These are phyloP conservation scores for Fraxinus paxiana DNA, from an alignment of 305 asterid species.

Conservation along the genomic window DNA sequence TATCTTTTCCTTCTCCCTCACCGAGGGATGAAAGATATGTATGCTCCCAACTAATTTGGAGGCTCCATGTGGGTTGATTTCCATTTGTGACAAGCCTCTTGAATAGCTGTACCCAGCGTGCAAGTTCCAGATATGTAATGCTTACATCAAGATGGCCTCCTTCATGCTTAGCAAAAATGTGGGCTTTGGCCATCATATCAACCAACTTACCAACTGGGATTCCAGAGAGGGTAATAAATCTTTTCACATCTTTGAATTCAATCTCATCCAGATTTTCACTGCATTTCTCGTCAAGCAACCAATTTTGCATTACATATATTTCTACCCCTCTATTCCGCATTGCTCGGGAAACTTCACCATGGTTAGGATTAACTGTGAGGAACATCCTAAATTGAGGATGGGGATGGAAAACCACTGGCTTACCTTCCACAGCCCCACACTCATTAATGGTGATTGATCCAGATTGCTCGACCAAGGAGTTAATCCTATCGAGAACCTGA, in stretches of 20 bases:
- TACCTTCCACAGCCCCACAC: constrained; percentile 88
- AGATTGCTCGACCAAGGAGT: constrained; percentile 96
- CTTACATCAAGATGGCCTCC: constrained; percentile 55
- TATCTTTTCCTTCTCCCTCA: constrained; percentile 54
- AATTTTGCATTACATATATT: constrained; percentile 65
- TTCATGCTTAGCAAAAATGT: constrained; percentile 64
- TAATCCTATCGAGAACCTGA: constrained; percentile 97
- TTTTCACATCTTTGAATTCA: constrained; percentile 69
- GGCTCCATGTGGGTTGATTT: constrained; percentile 72
- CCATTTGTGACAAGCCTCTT: constrained; percentile 70
- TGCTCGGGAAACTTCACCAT: constrained; percentile 97
- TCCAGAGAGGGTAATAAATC: constrained; percentile 73
- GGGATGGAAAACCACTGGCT: constrained; percentile 79
- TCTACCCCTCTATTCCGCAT: constrained; percentile 99
- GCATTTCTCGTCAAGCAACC: constrained; percentile 45
- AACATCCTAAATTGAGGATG: constrained; percentile 92
- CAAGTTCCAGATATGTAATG: constrained; percentile 84
- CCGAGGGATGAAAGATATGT: constrained; percentile 88
- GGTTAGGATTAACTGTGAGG: constrained; percentile 81
- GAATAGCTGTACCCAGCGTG: constrained; percentile 88
- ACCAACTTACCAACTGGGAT: constrained; percentile 66
- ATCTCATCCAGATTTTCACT: constrained; percentile 33
- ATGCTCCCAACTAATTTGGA: constrained; percentile 84
- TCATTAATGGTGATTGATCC: constrained; percentile 93
- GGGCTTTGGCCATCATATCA: constrained; percentile 85